Conservation (phyloP, 768 basidiomycete genomes). For the Leucosporidium creatinivorum region DNA sequence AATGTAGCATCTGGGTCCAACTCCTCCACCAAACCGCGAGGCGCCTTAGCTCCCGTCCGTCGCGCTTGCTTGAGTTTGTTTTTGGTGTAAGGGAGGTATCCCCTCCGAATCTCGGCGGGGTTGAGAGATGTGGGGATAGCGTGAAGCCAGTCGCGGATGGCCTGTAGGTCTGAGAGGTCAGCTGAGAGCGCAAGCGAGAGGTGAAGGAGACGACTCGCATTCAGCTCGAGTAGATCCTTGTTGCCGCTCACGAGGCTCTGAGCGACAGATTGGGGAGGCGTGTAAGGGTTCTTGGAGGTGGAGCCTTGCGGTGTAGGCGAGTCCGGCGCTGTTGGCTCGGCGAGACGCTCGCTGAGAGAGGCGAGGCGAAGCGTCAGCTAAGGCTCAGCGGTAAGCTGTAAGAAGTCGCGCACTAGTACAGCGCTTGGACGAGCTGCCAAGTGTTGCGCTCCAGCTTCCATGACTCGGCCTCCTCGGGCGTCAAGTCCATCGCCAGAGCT, state of each 20-base stretch:
- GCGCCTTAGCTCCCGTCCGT: constrained; percentile 48
- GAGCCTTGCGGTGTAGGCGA: constrained; percentile 38
- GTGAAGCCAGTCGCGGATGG: constrained; percentile 78
- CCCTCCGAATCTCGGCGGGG: constrained; percentile 62
- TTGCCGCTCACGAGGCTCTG: constrained; percentile 64
- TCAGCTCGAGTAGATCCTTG: constrained; percentile 62
- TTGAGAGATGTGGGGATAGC: constrained; percentile 47
- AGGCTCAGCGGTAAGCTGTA: not conserved
- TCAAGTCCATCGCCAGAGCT: constrained; percentile 8
- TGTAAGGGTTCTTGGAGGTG: constrained; percentile 65
- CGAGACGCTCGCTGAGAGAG: constrained; percentile 11
- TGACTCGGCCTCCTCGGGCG: constrained; percentile 53
- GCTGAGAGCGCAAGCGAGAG: not conserved
- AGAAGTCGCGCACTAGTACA: constrained; percentile 49
- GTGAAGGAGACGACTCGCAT: constrained; percentile 44
- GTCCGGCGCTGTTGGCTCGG: not conserved
- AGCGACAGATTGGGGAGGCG: constrained; percentile 66
- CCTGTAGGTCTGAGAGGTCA: constrained; percentile 8
- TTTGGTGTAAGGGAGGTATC: constrained; percentile 73
- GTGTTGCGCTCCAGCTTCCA: constrained; percentile 69
- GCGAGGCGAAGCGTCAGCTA: not conserved
- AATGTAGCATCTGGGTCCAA: constrained; percentile 77
- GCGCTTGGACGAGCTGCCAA: constrained; percentile 69
- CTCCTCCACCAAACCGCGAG: constrained; percentile 48
- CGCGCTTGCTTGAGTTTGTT: constrained; percentile 63